Percentiles rank a stretch among this genome's conserved stretches.
phyloP scores from a whole-genome alignment of 495 filamentous ascomycete genomes.

The Glarea lozoyensis region DNA sequence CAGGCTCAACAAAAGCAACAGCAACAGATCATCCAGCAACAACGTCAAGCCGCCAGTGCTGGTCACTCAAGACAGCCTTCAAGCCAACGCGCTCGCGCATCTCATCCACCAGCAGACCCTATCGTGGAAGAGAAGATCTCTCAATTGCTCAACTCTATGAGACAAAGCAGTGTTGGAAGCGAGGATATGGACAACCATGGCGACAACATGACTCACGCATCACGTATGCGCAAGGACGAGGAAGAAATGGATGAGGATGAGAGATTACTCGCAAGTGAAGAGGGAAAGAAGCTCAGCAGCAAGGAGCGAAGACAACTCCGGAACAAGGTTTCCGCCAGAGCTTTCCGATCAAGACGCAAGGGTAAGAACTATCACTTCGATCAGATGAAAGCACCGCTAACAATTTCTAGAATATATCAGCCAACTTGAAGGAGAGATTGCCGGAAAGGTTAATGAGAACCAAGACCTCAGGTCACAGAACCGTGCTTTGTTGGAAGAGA shows the following conservation, averaged over 20 bases:
- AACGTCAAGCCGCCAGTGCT: slow-evolving; percentile 37
- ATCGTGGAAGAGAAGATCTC: slow-evolving; percentile 79
- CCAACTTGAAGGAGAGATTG: slow-evolving; percentile 82
- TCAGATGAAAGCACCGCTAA: slow-evolving; percentile 33
- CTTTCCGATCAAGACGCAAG: slow-evolving; percentile 92
- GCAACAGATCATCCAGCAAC: slow-evolving; percentile 51
- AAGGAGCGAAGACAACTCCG: slow-evolving; percentile 90
- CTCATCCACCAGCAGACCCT: slow-evolving; percentile 47
- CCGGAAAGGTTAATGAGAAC: slow-evolving; percentile 59
- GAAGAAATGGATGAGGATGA: slow-evolving; percentile 99
- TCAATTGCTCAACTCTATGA: slow-evolving; percentile 75
- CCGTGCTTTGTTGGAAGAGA: slow-evolving; percentile 66
- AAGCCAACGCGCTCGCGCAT: slow-evolving; percentile 33
- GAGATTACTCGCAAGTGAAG: slow-evolving; percentile 82
- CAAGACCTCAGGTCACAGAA: slow-evolving; percentile 66
- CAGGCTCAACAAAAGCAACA: slow-evolving; percentile 58
- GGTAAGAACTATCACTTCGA: slow-evolving; percentile 46
- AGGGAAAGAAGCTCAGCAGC: slow-evolving; percentile 92
- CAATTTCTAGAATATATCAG: slow-evolving; percentile 73
- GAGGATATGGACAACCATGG: slow-evolving; percentile 38
- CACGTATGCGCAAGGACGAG: slow-evolving; percentile 67
- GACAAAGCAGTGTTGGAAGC: slow-evolving; percentile 49
- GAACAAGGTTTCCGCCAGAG: slow-evolving; percentile 96
- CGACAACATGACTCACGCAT: slow-evolving; percentile 42
- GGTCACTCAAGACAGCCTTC: slow-evolving; percentile 30